Evolutionary conservation across 768 basidiomycete species (phyloP).

Genomic region (Rhizopogon vulgaris): DNA sequence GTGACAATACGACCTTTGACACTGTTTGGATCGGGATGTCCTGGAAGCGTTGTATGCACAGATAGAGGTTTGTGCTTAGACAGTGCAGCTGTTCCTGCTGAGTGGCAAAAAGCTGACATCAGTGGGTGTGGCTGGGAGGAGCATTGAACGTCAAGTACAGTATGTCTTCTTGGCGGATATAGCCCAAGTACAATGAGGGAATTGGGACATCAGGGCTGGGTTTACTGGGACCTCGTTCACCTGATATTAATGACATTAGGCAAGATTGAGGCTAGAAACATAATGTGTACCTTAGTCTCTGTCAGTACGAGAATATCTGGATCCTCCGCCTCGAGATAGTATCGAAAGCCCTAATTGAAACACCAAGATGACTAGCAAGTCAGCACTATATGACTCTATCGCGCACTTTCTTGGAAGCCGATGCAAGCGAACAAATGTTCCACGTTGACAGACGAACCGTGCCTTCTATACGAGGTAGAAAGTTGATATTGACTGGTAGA

Average conservation of each 20-base stretch:
- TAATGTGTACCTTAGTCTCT: slow-evolving; percentile 65
- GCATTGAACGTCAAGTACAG: slow-evolving; percentile 34
- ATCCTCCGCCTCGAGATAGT: slow-evolving; percentile 81
- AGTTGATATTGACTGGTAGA: slow-evolving; percentile 54
- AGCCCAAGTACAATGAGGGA: slow-evolving; percentile 71
- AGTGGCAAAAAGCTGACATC: not conserved
- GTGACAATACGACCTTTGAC: slow-evolving; percentile 78
- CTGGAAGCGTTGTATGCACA: slow-evolving; percentile 63
- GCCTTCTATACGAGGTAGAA: slow-evolving; percentile 43
- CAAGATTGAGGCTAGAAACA: not conserved
- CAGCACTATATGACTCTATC: not conserved
- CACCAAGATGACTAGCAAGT: not conserved
- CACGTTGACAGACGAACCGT: slow-evolving; percentile 59
- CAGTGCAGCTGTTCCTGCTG: slow-evolving; percentile 78
- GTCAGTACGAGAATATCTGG: slow-evolving; percentile 80
- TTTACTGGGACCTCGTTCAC: slow-evolving; percentile 67
- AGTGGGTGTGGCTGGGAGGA: not conserved
- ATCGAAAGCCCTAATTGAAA: slow-evolving; percentile 64
- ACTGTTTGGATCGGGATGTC: slow-evolving; percentile 55
- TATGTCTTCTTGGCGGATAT: slow-evolving; percentile 77
- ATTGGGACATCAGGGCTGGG: slow-evolving; percentile 48
- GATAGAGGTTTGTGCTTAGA: slow-evolving; percentile 70
- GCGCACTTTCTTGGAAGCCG: slow-evolving; percentile 71
- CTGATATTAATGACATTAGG: slow-evolving; percentile 28
- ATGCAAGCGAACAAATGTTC: slow-evolving; percentile 77